Conservation (phyloP, 768 basidiomycete genomes). For the Piloderma croceum region DNA sequence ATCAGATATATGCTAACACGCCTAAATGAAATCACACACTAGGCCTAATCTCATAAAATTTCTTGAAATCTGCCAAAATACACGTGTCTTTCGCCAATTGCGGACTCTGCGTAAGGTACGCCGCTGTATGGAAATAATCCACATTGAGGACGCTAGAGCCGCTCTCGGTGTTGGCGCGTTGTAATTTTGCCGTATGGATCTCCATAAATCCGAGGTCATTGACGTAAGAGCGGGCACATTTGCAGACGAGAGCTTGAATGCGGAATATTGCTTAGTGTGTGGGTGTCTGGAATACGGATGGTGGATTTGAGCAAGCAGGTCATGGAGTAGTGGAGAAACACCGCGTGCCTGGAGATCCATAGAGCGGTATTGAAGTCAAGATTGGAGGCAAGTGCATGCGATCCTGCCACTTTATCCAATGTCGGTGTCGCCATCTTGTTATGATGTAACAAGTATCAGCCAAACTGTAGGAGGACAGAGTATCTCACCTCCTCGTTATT, state of each 20-base stretch:
- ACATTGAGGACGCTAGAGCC: conserved; percentile 51
- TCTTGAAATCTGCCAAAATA: conserved; percentile 47
- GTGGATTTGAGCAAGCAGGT: not conserved
- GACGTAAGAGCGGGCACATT: conserved; percentile 39
- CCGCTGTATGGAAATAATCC: conserved; percentile 43
- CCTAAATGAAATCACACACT: too few species aligned
- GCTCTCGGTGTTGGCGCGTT: conserved; percentile 45
- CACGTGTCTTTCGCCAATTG: conserved; percentile 54
- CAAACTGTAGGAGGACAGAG: too few species aligned
- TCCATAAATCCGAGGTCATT: conserved; percentile 46
- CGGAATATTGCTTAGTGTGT: conserved; percentile 46
- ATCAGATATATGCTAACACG: too few species aligned
- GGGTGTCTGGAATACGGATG: conserved; percentile 33
- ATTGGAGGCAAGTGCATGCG: conserved; percentile 37
- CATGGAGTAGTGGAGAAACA: conserved; percentile 1
- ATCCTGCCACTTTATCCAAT: too few species aligned
- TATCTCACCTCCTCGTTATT: too few species aligned
- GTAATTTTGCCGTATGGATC: conserved; percentile 49
- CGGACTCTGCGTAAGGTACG: conserved; percentile 48
- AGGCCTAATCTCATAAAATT: conserved; percentile 46
- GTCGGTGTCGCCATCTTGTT: too few species aligned
- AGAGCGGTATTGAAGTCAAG: conserved; percentile 43
- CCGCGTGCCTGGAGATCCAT: conserved; percentile 35
- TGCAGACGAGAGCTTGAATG: conserved; percentile 37
- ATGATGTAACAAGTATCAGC: too few species aligned